These are phyloP conservation scores for Nidula niveotomentosa DNA, from an alignment of 1,284 basidiomycete species.

Conservation along the genomic window DNA sequence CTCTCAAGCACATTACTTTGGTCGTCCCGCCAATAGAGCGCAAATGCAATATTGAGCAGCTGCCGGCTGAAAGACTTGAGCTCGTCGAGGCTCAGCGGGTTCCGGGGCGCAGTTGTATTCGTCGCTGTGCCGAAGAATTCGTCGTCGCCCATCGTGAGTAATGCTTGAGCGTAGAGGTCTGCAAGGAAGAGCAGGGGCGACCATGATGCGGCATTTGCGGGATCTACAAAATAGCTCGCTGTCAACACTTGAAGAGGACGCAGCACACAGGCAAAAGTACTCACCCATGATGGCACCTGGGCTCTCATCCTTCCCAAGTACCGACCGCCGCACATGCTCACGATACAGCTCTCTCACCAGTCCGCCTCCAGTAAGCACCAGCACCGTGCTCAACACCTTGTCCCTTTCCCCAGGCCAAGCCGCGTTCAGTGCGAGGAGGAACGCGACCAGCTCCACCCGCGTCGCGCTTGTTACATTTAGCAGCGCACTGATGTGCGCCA, in stretches of 20 bases:
- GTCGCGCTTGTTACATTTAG: slow-evolving; percentile 30
- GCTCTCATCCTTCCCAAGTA: slow-evolving; percentile 51
- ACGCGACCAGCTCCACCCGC: slow-evolving; percentile 42
- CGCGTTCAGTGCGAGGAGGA: slow-evolving; percentile 52
- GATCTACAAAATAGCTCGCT: slow-evolving; percentile 32
- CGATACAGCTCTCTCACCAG: slow-evolving; percentile 78
- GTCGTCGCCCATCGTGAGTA: slow-evolving; percentile 94
- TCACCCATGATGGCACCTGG: slow-evolving; percentile 38
- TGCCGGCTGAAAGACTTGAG: slow-evolving; percentile 68
- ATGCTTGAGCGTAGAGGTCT: slow-evolving; percentile 83
- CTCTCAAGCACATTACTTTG: slow-evolving; percentile 37
- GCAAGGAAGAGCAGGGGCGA: slow-evolving; percentile 78
- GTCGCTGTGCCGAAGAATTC: slow-evolving; percentile 78
- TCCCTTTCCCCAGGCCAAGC: slow-evolving; percentile 63
- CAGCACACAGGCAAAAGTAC: slow-evolving; percentile 14
- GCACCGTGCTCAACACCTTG: slow-evolving; percentile 45
- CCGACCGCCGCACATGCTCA: slow-evolving; percentile 60
- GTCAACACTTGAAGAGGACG: slow-evolving; percentile 1
- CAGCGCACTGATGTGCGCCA: slow-evolving; percentile 51
- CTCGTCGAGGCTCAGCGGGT: slow-evolving; percentile 86
- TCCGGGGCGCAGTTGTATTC: slow-evolving; percentile 38
- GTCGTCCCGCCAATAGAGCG: slow-evolving; percentile 77
- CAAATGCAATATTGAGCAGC: slow-evolving; percentile 78
- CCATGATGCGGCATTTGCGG: slow-evolving; percentile 47
- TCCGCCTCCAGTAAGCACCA: slow-evolving; percentile 52